A percentile compares a stretch with the other conserved stretches of the same genome.
These are phyloP conservation scores for Debaryomycetaceae sp. DNA, from an alignment of 1,139 yeast species.

Conservation along the genomic window DNA sequence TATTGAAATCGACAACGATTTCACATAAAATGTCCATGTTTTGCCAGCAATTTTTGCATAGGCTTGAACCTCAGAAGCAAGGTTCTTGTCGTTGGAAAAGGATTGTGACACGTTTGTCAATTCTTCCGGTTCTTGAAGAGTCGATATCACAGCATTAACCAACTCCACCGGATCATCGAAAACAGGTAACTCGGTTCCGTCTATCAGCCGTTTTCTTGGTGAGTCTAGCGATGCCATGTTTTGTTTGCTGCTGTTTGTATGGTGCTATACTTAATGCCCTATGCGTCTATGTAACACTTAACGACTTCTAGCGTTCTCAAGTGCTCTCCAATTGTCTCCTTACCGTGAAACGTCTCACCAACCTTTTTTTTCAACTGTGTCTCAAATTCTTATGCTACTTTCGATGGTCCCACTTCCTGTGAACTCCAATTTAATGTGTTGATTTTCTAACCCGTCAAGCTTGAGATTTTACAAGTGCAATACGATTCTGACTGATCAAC, in stretches of 20 bases:
- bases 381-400: not conserved
- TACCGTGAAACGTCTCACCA: not conserved
- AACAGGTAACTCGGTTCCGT: constrained; percentile 21
- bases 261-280: not conserved
- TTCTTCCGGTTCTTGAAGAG: constrained; percentile 47
- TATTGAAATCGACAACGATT: constrained; percentile 69
- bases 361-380: not conserved
- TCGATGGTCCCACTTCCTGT: not conserved
- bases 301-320: not conserved
- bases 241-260: not conserved
- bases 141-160: constrained; percentile 50
- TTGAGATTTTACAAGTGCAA: not conserved
- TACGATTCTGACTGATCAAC: not conserved
- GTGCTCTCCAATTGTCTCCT: not conserved
- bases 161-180: constrained; percentile 52
- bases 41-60: constrained; percentile 94
- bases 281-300: not conserved
- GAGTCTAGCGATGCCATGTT: not conserved
- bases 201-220: constrained; percentile 25
- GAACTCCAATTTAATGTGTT: not conserved
- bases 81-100: constrained; percentile 65
- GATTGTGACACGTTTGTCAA: constrained; percentile 46
- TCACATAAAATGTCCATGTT: constrained; percentile 92
- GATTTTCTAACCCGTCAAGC: not conserved
- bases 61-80: constrained; percentile 87